phyloP scores from a whole-genome alignment of 2,329 filamentous ascomycete species.

The Colletotrichum plurivorum region DNA sequence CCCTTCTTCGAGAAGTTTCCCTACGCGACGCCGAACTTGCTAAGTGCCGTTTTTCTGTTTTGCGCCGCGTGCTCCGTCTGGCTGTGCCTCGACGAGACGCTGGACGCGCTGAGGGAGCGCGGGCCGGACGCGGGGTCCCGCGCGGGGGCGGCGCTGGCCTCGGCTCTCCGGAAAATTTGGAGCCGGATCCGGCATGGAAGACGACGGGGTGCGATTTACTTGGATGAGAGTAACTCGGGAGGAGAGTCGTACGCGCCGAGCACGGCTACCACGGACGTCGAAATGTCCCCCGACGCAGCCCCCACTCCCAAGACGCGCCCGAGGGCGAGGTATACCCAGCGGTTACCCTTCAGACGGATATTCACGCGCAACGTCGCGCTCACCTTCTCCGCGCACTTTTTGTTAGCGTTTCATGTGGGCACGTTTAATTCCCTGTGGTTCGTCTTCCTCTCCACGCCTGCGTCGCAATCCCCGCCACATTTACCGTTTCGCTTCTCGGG shows the following conservation, averaged over 20 bases:
- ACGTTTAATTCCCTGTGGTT: slow-evolving; percentile 85
- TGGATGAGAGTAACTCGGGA: background rate
- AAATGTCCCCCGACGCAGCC: slow-evolving; percentile 47
- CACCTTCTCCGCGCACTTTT: slow-evolving; percentile 75
- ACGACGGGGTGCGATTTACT: background rate
- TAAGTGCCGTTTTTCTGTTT: slow-evolving; percentile 64
- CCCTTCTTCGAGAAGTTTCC: slow-evolving; percentile 64
- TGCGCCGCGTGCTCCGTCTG: slow-evolving; percentile 60
- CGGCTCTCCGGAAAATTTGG: slow-evolving; percentile 46
- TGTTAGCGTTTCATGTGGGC: slow-evolving; percentile 80
- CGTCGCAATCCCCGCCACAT: slow-evolving; percentile 46
- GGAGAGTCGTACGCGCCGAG: slow-evolving; percentile 48
- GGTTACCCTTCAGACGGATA: slow-evolving; percentile 67
- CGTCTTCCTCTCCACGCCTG: slow-evolving; percentile 80
- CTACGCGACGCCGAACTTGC: slow-evolving; percentile 68
- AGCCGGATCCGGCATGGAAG: slow-evolving; percentile 29
- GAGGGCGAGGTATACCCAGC: slow-evolving; percentile 58
- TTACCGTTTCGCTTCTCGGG: slow-evolving; percentile 78
- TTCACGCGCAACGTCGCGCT: slow-evolving; percentile 68
- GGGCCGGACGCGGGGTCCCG: slow-evolving; percentile 59
- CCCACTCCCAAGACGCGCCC: slow-evolving; percentile 29
- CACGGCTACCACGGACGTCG: slow-evolving; percentile 43
- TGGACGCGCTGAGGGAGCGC: slow-evolving; percentile 58
- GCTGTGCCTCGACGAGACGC: slow-evolving; percentile 67
- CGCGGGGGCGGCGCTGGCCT: slow-evolving; percentile 53